Evolutionary conservation across 148 eudicot genomes (phyloP).

Genomic region (Vaccinium darrowii): DNA sequence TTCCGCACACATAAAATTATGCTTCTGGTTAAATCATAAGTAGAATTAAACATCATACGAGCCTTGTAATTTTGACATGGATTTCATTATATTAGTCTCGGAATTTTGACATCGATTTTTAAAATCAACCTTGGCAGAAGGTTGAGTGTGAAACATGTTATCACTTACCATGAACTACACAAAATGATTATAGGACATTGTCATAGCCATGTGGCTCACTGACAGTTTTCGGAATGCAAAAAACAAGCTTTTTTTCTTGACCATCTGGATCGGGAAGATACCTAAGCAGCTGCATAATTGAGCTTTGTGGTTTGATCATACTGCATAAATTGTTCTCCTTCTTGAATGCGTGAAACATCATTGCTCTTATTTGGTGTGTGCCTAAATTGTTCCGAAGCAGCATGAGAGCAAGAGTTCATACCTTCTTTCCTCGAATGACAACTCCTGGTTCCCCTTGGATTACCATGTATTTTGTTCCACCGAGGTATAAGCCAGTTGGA

Average conservation of each 20-base stretch:
- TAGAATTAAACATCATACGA: neutral
- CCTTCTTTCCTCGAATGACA: conserved; percentile 85
- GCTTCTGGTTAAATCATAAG: neutral
- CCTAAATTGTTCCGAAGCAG: neutral
- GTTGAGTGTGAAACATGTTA: neutral
- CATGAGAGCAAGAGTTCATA: conserved; percentile 3
- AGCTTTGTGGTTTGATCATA: neutral
- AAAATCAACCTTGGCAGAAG: neutral
- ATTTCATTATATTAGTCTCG: neutral
- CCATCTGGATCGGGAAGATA: neutral
- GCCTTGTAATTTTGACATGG: neutral
- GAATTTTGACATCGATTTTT: neutral
- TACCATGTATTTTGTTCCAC: conserved; percentile 72
- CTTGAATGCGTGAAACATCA: neutral
- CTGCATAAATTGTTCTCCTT: neutral
- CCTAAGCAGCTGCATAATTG: neutral
- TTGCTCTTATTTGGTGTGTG: neutral
- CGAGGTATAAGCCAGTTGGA: conserved; percentile 67
- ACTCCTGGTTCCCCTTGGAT: conserved; percentile 74
- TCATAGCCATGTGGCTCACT: neutral
- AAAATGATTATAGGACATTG: neutral
- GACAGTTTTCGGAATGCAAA: neutral
- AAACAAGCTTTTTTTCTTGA: conserved; percentile 1
- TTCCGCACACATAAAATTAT: neutral
- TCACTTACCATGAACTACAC: neutral